Base-by-base conservation (phyloP, 1,139 yeast species). In the Suhomyces guaymorum region DNA sequence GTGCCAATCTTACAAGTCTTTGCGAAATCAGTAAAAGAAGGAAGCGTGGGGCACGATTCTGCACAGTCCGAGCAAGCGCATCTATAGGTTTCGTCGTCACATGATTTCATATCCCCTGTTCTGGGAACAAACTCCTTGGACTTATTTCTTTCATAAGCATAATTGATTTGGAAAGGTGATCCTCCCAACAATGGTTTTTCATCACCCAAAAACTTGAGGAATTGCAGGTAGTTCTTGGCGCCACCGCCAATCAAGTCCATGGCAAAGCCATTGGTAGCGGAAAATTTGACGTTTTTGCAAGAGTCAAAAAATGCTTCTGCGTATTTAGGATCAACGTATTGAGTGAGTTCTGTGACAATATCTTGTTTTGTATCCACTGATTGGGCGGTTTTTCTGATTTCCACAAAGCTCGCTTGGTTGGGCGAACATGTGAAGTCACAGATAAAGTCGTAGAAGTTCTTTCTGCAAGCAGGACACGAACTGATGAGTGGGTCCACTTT, bases 191-290 rank as follows among this genome's bases (percentile, higher is more conserved):
- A 50, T 0, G 97, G 97, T 55, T 90, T 90, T 49, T 89, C 95
- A 55, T 90, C 97, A 5, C 97, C 97, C 38, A 92, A 61, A 53
- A 90, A 92, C 59, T 88, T 86, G 47, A 92, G 66, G 54, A 92
- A 92, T 35, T 78, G 79, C 27, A 66, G 54, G 54, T 77, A 86
- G 51, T 81, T 78, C 40, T 71, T 73, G 3, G 97, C 97, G 0
- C 97, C 97, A 7, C 98, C 98, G 5, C 98, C 98, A 32, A 92
- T 83, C 33, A 92, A 71, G 55, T 92, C 97, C 97, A 92, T 89
- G 7, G 97, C 97, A 51, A 76, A 86, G 2, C 97, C 97, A 59
- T 90, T 90, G 7, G 97, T 89, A 5, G 97, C 96, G 4, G 92
- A 81, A 56, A 92, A 90, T 60, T 90, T 89, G 55, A 92, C 84